Evolutionary conservation across 108 stramenopile species (phyloP).

Genomic region (Skeletonema costatum): DNA sequence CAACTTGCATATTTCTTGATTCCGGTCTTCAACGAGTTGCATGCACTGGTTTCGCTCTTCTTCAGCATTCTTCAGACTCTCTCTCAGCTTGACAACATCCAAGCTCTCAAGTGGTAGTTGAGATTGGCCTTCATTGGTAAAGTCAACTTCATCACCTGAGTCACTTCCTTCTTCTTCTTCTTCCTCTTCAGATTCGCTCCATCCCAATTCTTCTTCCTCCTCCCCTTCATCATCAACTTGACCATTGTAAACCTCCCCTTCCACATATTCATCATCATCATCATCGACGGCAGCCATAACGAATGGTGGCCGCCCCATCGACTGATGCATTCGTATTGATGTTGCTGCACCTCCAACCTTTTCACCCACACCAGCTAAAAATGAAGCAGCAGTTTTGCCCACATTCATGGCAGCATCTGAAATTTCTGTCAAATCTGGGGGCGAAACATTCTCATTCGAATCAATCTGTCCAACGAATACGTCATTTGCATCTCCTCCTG

Average conservation of each 20-base stretch:
- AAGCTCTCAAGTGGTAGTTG: conserved; percentile 32
- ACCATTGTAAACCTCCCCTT: conserved; percentile 9
- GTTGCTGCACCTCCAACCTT: not conserved
- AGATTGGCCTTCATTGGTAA: conserved; percentile 20
- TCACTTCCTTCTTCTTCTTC: conserved; percentile 21
- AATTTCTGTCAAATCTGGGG: not conserved
- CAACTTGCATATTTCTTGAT: conserved; percentile 38
- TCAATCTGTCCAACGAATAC: not conserved
- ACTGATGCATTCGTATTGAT: conserved; percentile 1
- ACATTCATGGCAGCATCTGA: not conserved
- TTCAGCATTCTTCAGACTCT: conserved; percentile 28
- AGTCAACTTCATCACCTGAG: conserved; percentile 5
- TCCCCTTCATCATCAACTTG: conserved; percentile 17
- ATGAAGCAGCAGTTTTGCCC: conserved; percentile 5
- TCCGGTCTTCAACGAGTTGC: conserved; percentile 42
- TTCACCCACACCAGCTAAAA: not conserved
- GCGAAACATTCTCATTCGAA: not conserved
- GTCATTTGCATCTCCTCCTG: not conserved
- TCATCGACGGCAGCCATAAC: conserved; percentile 10
- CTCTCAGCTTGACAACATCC: conserved; percentile 42
- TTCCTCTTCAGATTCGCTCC: conserved; percentile 12
- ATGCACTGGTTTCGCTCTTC: conserved; percentile 32
- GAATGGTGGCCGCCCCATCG: not conserved
- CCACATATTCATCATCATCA: conserved; percentile 27
- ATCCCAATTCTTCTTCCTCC: conserved; percentile 5